phyloP scores from a whole-genome alignment of 352 stramenopile species.

The Pythium aphanidermatum region DNA sequence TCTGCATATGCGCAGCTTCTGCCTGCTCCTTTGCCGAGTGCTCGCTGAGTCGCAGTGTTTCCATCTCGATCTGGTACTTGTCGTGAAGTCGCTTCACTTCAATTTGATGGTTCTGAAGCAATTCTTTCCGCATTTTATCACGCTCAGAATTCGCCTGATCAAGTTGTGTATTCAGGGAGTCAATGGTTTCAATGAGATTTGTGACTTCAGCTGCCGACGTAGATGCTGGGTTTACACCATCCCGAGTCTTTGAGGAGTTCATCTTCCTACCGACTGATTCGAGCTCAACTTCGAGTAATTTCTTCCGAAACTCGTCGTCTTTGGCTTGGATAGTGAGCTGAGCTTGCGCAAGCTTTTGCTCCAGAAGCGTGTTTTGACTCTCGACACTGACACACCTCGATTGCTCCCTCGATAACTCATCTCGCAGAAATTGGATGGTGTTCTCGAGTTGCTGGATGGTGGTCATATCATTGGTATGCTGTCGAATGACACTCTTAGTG shows the following conservation, averaged over 20 bases:
- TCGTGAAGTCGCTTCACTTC: conserved; percentile 62
- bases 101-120: conserved; percentile 32
- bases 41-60: conserved; percentile 51
- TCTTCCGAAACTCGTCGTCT: conserved; percentile 48
- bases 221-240: conserved; percentile 1
- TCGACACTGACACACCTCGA: conserved; percentile 19
- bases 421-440: conserved; percentile 19
- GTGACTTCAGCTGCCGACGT: conserved; percentile 40
- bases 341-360: conserved; percentile 38
- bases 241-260: background rate
- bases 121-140: conserved; percentile 31
- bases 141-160: conserved; percentile 36
- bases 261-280: conserved; percentile 12
- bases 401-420: conserved; percentile 21
- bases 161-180: conserved; percentile 52
- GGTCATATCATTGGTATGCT: background rate
- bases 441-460: conserved; percentile 3
- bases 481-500: no score
- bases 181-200: conserved; percentile 66
- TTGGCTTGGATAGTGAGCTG: conserved; percentile 42
- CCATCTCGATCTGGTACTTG: conserved; percentile 61
- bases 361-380: conserved; percentile 27
- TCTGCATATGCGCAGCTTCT: conserved; percentile 36
- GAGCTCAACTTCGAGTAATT: conserved; percentile 45
- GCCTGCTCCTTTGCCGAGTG: conserved; percentile 54